A percentile compares a stretch with the other conserved stretches of the same genome.
Conservation (phyloP, 2,329 filamentous ascomycete genomes). For the Cryphonectria nitschkei region DNA sequence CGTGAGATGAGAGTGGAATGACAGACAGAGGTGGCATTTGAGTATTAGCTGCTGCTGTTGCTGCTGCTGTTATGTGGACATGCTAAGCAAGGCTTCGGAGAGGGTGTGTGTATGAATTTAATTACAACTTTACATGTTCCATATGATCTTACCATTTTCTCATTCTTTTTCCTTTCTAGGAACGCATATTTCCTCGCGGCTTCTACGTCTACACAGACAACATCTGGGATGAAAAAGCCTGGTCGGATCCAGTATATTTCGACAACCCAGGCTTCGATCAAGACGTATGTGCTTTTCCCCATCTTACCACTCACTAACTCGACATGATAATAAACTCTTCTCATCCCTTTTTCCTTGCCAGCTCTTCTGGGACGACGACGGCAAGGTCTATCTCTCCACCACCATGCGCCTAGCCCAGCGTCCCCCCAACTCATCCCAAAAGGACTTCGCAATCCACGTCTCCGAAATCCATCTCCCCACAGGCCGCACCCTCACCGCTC, state of each 20-base stretch:
- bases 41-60: too few species aligned
- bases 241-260: slow-evolving; percentile 59
- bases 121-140: background rate
- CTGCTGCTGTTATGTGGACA: too few species aligned
- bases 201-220: slow-evolving; percentile 58
- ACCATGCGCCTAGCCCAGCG: slow-evolving; percentile 42
- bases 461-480: slow-evolving; percentile 48
- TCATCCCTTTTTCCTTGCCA: too few species aligned
- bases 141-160: background rate
- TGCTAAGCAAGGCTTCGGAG: background rate
- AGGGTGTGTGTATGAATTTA: too few species aligned
- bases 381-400: slow-evolving; percentile 53
- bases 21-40: background rate
- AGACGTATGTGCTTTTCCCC: slow-evolving; percentile 43
- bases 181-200: slow-evolving; percentile 54
- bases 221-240: slow-evolving; percentile 54
- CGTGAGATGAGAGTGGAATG: background rate
- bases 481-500: slow-evolving; percentile 44
- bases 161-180: slow-evolving; percentile 28
- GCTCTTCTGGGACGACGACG: slow-evolving; percentile 54
- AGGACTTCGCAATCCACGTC: slow-evolving; percentile 56
- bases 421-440: slow-evolving; percentile 44
- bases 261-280: slow-evolving; percentile 59
- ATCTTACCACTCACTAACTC: too few species aligned
- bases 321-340: too few species aligned